Base-by-base conservation (phyloP, 1,139 yeast species). In the Lodderomyces theae region DNA sequence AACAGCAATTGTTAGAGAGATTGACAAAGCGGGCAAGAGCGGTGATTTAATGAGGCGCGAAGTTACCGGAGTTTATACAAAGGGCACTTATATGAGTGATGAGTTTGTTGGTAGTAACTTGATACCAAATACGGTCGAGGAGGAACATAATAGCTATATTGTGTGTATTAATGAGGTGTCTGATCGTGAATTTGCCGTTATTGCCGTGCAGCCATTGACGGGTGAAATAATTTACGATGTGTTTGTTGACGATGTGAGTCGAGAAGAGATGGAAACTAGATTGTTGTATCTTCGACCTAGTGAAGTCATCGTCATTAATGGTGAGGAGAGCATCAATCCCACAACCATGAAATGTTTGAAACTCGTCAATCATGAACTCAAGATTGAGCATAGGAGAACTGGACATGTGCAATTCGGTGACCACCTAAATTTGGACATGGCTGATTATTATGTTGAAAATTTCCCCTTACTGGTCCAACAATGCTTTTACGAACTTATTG, bases 51-150 rank as follows among this genome's bases (percentile, higher is more conserved):
- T 92, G 64, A 76, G 75, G 40, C 66, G 98, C 37, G 66, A 79
- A 49, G 62, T 90, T 5, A 77, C 92, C 0, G 79, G 80, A 6
- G 81, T 88, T 1, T 88, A 84, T 54, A 87, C 97, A 0, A 77
- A 77, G 42, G 96, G 95, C 0, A 90, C 97, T 0, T 88, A 84
- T 60, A 75, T 86, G 54, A 88, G 81, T 42, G 85, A 79, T 44
- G 81, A 75, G 40, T 66, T 56, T 35, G 54, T 51, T 2, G 51
- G 53, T n/a, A 34, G 38, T n/a, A 52, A 48, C 15, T 55, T 54
- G 10, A 50, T 49, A 15, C 46, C 47, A 9, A 37, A 46, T 25
- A 50, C 47, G 18, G 30, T 42, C 10, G 56, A 52, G 17, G 57
- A 54, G 28, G 63, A 56, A 10, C 51, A 52, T 29, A 58, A 59